Conservation (phyloP, 2,329 filamentous ascomycete genomes). For the Nannizzia gypsea region DNA sequence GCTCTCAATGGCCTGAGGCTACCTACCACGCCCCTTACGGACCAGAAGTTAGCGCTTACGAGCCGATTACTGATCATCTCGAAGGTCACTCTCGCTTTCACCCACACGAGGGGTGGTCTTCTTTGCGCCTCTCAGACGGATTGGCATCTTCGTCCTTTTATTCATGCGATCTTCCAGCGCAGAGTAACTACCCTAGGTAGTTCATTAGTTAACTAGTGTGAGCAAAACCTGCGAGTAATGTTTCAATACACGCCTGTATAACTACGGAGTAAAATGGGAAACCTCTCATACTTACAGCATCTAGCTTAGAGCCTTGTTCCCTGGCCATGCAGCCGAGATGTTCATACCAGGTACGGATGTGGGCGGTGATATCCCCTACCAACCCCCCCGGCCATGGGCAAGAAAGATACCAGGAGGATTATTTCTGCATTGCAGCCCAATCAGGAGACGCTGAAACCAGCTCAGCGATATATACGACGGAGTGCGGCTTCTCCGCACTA, state of each 20-base stretch:
- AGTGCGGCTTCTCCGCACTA: slow-evolving; percentile 4
- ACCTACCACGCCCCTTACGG: too few relatives aligned
- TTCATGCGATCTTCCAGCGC: not conserved
- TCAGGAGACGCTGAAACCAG: not conserved
- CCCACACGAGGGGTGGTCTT: not conserved
- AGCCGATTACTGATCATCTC: not conserved
- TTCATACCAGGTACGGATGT: slow-evolving; percentile 2
- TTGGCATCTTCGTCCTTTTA: not conserved
- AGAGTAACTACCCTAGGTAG: too few relatives aligned
- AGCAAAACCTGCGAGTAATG: not conserved
- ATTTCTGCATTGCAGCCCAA: slow-evolving; percentile 3
- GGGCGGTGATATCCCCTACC: not conserved
- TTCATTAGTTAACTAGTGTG: too few relatives aligned
- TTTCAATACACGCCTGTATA: not conserved
- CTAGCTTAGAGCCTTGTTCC: not conserved
- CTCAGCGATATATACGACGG: not conserved
- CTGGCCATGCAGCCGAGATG: slow-evolving; percentile 1
- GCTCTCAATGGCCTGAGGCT: not conserved
- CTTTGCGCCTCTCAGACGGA: too few relatives aligned
- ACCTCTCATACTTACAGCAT: not conserved
- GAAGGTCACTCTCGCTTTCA: not conserved
- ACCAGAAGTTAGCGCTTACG: not conserved
- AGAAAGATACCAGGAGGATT: not conserved
- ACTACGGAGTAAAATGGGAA: not conserved
- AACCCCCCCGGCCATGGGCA: not conserved